phyloP scores from a whole-genome alignment of 306 rosid genomes.

The Begonia peltatifolia region DNA sequence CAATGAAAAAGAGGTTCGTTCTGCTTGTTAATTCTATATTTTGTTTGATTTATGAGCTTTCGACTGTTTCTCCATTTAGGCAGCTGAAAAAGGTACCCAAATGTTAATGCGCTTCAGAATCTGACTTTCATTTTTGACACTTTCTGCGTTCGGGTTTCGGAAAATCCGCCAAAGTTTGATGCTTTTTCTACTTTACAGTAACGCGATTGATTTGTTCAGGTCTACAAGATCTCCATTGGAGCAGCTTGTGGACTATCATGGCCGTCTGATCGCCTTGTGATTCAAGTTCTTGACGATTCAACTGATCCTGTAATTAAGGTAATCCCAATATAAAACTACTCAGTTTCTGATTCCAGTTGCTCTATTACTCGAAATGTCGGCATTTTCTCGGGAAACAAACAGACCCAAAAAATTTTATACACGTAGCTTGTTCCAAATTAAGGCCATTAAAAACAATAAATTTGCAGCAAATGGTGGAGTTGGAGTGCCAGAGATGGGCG shows the following conservation, averaged over 20 bases:
- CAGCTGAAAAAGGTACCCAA: no score
- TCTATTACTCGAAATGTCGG: no score
- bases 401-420: no score
- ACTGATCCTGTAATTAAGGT: conserved; percentile 50
- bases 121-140: background rate
- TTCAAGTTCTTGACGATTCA: conserved; percentile 57
- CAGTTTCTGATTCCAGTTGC: no score
- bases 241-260: conserved; percentile 41
- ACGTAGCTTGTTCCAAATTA: no score
- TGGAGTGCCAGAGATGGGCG: conserved; percentile 54
- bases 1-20: conserved; percentile 4
- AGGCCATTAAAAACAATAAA: background rate
- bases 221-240: conserved; percentile 50
- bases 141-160: background rate
- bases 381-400: no score
- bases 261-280: conserved; percentile 25
- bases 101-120: background rate
- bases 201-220: conserved; percentile 12
- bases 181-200: background rate
- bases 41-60: background rate
- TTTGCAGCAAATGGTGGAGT: conserved; percentile 42
- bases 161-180: no score
- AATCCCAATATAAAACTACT: background rate
- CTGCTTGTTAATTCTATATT: background rate
- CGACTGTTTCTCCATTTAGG: background rate